Conservation (phyloP, 257 asterid genomes). For the Petunia axillaris region DNA sequence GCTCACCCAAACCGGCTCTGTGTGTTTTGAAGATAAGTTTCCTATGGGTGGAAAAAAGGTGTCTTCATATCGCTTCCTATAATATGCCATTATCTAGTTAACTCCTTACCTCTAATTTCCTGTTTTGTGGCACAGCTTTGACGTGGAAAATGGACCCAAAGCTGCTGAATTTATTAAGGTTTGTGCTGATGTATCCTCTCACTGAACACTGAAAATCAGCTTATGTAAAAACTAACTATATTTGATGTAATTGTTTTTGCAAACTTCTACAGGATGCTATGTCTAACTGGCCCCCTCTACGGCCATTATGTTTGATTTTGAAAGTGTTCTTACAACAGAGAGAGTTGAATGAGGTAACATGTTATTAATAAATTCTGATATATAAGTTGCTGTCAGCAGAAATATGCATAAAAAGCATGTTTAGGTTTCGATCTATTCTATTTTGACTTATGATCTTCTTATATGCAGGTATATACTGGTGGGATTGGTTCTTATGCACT, state of each 20-base stretch:
- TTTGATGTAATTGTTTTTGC: not conserved
- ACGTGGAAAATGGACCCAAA: constrained; percentile 86
- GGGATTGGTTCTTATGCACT: constrained; percentile 98
- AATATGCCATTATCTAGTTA: constrained; percentile 7
- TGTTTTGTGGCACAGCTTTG: constrained; percentile 64
- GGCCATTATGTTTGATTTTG: constrained; percentile 87
- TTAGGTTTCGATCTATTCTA: constrained; percentile 26
- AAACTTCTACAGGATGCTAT: constrained; percentile 63
- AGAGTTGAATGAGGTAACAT: constrained; percentile 86
- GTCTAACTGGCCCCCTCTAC: constrained; percentile 79
- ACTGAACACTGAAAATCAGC: not conserved
- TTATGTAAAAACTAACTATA: constrained; percentile 3
- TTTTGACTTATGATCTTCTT: constrained; percentile 30
- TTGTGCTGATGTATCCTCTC: constrained; percentile 9
- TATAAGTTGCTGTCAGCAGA: constrained; percentile 5
- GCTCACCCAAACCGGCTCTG: no score
- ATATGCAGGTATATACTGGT: constrained; percentile 87
- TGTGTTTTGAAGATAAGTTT: not conserved
- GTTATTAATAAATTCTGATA: constrained; percentile 3
- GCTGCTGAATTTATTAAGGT: constrained; percentile 96
- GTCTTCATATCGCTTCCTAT: not conserved
- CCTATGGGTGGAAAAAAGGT: not conserved
- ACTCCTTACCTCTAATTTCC: constrained; percentile 20
- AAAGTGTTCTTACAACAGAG: constrained; percentile 94
- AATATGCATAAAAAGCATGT: not conserved